Conservation (phyloP, 768 basidiomycete genomes). For the Multifurca ochricompacta region DNA sequence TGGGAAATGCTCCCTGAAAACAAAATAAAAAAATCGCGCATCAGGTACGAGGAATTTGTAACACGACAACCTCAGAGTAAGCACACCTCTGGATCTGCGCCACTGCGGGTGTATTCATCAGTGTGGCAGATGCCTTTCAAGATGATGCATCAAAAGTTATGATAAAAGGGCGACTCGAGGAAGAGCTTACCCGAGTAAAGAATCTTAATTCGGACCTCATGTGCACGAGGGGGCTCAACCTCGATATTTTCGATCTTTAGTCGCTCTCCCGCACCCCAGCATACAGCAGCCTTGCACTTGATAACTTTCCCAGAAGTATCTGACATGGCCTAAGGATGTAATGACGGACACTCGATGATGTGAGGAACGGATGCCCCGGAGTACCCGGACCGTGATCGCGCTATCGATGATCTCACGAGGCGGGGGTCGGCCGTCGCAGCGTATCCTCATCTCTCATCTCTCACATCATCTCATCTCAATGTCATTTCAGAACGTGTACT, state of each 20-base stretch:
- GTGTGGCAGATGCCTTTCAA: conserved; percentile 86
- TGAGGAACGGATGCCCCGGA: too few relatives aligned
- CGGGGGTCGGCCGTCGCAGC: not conserved
- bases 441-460: conserved; percentile 7
- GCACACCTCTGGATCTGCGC: conserved; percentile 86
- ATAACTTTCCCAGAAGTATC: conserved; percentile 67
- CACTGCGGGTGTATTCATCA: conserved; percentile 94
- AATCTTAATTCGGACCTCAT: conserved; percentile 92
- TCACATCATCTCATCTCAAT: conserved; percentile 31
- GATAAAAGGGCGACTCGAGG: not conserved
- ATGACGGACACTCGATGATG: not conserved
- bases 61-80: not conserved
- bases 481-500: conserved; percentile 81
- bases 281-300: conserved; percentile 89
- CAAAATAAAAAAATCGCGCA: conserved; percentile 11
- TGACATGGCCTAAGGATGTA: conserved; percentile 44
- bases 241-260: conserved; percentile 88
- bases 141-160: not conserved
- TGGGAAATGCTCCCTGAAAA: conserved; percentile 74
- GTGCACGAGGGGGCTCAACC: conserved; percentile 81
- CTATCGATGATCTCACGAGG: too few relatives aligned
- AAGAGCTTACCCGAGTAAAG: conserved; percentile 68
- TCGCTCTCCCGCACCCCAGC: conserved; percentile 87
- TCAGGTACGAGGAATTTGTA: not conserved
- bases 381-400: too few relatives aligned